Evolutionary conservation across 2,329 filamentous ascomycete genomes (phyloP).

Genomic region (Escovopsis sp.): DNA sequence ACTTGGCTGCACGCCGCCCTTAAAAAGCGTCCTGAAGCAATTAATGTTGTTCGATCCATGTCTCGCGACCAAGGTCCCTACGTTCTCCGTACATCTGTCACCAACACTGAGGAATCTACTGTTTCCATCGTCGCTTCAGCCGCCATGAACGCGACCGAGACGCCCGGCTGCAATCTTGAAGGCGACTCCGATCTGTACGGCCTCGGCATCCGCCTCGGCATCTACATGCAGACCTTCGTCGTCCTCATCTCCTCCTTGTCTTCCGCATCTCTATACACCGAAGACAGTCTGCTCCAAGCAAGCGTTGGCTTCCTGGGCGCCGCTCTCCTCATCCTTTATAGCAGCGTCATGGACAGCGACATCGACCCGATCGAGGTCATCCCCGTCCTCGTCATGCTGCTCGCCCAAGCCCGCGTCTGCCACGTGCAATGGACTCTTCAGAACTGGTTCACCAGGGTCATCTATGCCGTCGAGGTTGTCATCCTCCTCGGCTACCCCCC

Average conservation of each 20-base stretch:
- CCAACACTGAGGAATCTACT: too few relatives aligned
- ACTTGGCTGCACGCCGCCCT: background rate
- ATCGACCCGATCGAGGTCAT: constrained; percentile 12
- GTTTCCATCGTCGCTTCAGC: too few relatives aligned
- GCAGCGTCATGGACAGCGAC: constrained; percentile 2
- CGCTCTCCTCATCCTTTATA: constrained; percentile 10
- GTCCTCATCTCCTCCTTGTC: constrained; percentile 11
- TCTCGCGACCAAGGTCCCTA: too few relatives aligned
- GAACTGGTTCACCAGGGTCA: constrained; percentile 6
- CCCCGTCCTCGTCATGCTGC: constrained; percentile 10
- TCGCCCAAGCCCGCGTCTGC: constrained; percentile 11
- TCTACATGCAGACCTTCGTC: constrained; percentile 15
- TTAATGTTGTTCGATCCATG: too few relatives aligned
- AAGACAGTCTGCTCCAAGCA: constrained; percentile 10
- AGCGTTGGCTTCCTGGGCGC: constrained; percentile 12
- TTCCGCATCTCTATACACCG: constrained; percentile 7
- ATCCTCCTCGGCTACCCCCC: constrained; percentile 8
- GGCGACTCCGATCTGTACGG: constrained; percentile 15
- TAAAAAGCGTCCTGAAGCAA: background rate
- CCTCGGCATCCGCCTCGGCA: constrained; percentile 14
- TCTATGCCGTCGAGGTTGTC: constrained; percentile 9
- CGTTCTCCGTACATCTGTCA: too few relatives aligned
- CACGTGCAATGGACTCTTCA: constrained; percentile 3
- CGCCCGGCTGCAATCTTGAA: constrained; percentile 6
- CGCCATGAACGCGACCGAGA: too few relatives aligned